These are phyloP conservation scores for Pholiota adiposa DNA, from an alignment of 1,284 basidiomycete genomes.

Conservation along the genomic window DNA sequence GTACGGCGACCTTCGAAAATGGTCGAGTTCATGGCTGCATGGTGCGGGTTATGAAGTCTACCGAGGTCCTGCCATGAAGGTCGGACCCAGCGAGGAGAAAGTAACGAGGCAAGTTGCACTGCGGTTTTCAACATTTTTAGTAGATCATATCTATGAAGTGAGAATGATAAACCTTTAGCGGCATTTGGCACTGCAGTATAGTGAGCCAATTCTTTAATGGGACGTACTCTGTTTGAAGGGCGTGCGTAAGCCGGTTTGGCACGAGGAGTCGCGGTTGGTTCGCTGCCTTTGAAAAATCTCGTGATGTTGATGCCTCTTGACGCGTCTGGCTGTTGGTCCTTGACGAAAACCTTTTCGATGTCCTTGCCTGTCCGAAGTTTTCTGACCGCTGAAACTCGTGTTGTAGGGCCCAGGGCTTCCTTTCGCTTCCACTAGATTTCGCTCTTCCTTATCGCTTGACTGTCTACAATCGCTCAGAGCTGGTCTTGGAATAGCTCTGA, in stretches of 20 bases:
- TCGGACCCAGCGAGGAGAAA: neutral
- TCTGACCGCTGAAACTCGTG: slow-evolving; percentile 2
- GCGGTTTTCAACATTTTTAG: neutral
- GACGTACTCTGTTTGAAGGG: slow-evolving; percentile 10
- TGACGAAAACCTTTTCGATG: neutral
- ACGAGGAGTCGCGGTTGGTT: slow-evolving; percentile 18
- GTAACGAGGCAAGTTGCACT: neutral
- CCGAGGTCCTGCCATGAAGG: neutral
- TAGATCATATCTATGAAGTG: neutral
- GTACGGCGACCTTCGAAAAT: neutral
- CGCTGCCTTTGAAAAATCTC: slow-evolving; percentile 15
- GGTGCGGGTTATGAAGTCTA: neutral
- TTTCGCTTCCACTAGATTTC: neutral
- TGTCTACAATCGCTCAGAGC: neutral
- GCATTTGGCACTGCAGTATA: neutral
- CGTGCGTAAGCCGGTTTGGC: slow-evolving; percentile 11
- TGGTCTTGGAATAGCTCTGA: slow-evolving; percentile 4
- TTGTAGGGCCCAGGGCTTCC: neutral
- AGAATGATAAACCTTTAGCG: neutral
- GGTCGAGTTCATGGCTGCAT: neutral
- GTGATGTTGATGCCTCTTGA: slow-evolving; percentile 8
- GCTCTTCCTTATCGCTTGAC: neutral
- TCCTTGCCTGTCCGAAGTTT: neutral
- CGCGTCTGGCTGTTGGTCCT: slow-evolving; percentile 13
- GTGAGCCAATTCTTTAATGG: neutral